Base-by-base conservation (phyloP, 495 filamentous ascomycete genomes). In the Hypoxylon lenormandii region DNA sequence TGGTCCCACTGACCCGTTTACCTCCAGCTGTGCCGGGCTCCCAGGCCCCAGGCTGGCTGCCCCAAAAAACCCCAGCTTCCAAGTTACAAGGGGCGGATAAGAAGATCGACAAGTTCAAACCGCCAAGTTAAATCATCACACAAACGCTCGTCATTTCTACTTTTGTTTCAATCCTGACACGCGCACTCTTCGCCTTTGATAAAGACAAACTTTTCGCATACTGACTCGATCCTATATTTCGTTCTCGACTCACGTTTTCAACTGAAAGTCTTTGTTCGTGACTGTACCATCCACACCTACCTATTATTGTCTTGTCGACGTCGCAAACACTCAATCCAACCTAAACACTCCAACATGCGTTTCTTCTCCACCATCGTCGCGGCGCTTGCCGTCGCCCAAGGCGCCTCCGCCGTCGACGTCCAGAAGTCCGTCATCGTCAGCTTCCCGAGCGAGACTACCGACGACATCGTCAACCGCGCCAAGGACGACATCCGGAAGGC, bases 381-480 rank as follows among this genome's bases (percentile, higher is more conserved):
- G 15, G 78, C 86, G 15, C 76, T 92, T 16, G 82, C 85, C 12
- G 70, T 86, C 57, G 63, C 79, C 57, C 82, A 81, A 40, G 79
- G 87, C 61, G 88, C 83, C 43, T 80, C 80, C 18, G 83, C 85
- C 50, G 80, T 85, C 21, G 83, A 84, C 43, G 66, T 80, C 60
- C 84, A 89, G 63, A 92, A 93, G 72, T 86, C 89, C 49, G 86
- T 94, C 51, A 85, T 96, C 63, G 83, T 97, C 73, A 91, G 85
- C 72, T 97, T 92, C 75, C 88, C 89, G 21, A 79, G 86, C 38
- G 83, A 88, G 50, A 94, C 92, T 5, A 90, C 93, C 13, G 81
- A 90, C 54, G 83, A 81, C 21, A 80, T 95, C 16, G 70, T 96
- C 19, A 78, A 85, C 12, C 73, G 90, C 50, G 92, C 90, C 37